phyloP scores from a whole-genome alignment of 169 alveolate genomes.

The Eimeria falciformis region DNA sequence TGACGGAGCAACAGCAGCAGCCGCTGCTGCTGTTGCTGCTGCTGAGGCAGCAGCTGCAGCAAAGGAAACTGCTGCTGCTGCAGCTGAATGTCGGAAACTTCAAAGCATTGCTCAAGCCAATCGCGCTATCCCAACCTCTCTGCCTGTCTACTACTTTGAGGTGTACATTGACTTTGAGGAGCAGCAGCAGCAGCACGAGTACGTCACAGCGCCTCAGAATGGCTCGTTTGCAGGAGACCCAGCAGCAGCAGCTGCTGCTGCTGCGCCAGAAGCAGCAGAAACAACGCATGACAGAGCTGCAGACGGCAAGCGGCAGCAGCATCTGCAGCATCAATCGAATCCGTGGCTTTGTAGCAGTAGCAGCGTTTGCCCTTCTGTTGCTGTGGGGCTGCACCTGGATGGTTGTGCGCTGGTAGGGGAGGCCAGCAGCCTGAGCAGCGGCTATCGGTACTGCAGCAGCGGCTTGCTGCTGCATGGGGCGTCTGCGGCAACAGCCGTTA shows the following conservation, averaged over 20 bases:
- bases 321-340: not conserved
- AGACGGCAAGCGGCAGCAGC: not conserved
- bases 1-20: constrained; percentile 7
- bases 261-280: constrained; percentile 48
- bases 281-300: not conserved
- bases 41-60: constrained; percentile 57
- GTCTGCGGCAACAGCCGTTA: constrained; percentile 42
- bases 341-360: not conserved
- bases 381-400: constrained; percentile 79
- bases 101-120: constrained; percentile 70
- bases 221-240: not conserved
- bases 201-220: not conserved
- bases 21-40: constrained; percentile 56
- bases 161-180: constrained; percentile 54
- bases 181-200: constrained; percentile 47
- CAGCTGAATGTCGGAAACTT: constrained; percentile 16
- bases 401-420: constrained; percentile 70
- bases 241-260: constrained; percentile 35
- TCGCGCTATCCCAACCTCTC: constrained; percentile 70
- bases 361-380: constrained; percentile 25
- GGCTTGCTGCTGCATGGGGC: constrained; percentile 73
- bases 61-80: not conserved
- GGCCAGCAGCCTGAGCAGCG: constrained; percentile 78
- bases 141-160: constrained; percentile 79
- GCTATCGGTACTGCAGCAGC: constrained; percentile 78